Percentiles rank a stretch among this genome's conserved stretches.
Conservation (phyloP, 768 basidiomycete species). For the Suillus alpinus region DNA sequence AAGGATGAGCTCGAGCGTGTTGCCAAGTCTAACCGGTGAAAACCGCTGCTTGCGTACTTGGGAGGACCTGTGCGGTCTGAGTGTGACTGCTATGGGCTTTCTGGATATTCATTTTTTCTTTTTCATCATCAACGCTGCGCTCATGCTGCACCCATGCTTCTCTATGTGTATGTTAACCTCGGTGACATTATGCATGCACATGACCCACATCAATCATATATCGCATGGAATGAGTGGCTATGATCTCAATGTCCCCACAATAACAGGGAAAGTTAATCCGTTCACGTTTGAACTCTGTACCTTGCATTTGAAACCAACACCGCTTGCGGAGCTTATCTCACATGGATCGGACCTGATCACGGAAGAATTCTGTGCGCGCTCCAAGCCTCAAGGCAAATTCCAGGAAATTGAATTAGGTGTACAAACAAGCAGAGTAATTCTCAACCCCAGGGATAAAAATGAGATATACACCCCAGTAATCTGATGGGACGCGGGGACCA, state of each 20-base stretch:
- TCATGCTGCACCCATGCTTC: constrained; percentile 22
- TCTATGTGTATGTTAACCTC: constrained; percentile 16
- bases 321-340: not conserved
- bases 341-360: not conserved
- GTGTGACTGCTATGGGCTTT: constrained; percentile 25
- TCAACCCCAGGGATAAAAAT: not conserved
- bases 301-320: not conserved
- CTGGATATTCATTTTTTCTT: constrained; percentile 11
- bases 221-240: not conserved
- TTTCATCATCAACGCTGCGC: constrained; percentile 11
- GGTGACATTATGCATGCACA: constrained; percentile 12
- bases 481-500: not conserved
- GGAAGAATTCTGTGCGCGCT: not conserved
- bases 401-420: not conserved
- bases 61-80: constrained; percentile 14
- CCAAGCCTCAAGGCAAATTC: not conserved
- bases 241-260: not conserved
- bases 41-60: constrained; percentile 3
- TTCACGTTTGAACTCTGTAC: not conserved
- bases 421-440: constrained; percentile 3
- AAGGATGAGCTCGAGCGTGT: constrained; percentile 99
- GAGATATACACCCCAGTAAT: not conserved
- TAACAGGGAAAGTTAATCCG: not conserved
- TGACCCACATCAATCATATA: not conserved
- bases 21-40: constrained; percentile 99